Evolutionary conservation across 306 rosid genomes (phyloP).

Genomic region (Boehmeria nivea): DNA sequence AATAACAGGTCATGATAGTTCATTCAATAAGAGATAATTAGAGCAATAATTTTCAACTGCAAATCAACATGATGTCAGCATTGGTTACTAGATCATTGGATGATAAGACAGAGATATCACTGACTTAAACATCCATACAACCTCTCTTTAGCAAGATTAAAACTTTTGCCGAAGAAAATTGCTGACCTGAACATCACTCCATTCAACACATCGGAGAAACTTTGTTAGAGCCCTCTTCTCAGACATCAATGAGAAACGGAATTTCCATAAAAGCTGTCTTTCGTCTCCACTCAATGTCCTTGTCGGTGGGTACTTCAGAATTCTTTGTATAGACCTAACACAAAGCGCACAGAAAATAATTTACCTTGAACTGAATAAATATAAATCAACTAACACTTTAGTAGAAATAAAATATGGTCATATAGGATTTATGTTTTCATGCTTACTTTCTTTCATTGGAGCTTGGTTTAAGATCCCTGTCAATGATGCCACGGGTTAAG

Average conservation of each 20-base stretch:
- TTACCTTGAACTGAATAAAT: constrained; percentile 6
- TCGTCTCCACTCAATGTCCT: constrained; percentile 96
- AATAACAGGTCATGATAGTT: not conserved
- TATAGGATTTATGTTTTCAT: constrained; percentile 7
- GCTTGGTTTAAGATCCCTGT: constrained; percentile 96
- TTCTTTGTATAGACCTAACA: constrained; percentile 78
- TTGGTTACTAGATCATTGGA: not conserved
- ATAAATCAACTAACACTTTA: not conserved
- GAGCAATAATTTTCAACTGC: not conserved
- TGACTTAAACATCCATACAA: not conserved
- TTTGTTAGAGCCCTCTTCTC: constrained; percentile 99
- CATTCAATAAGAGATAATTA: not conserved
- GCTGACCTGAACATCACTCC: constrained; percentile 96
- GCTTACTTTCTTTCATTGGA: constrained; percentile 86
- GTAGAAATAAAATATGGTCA: too few relatives aligned
- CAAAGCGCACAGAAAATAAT: constrained; percentile 20
- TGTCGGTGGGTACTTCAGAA: constrained; percentile 92
- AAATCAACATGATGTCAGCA: not conserved
- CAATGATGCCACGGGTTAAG: constrained; percentile 94
- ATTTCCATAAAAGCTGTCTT: constrained; percentile 97
- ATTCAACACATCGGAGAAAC: constrained; percentile 94
- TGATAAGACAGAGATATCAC: not conserved
- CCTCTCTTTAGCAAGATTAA: too few relatives aligned
- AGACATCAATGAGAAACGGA: constrained; percentile 95
- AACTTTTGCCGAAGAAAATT: too few relatives aligned